Percentiles rank a stretch among this genome's conserved stretches.
Conservation (phyloP, 305 asterid genomes). For the Fraxinus floribunda region DNA sequence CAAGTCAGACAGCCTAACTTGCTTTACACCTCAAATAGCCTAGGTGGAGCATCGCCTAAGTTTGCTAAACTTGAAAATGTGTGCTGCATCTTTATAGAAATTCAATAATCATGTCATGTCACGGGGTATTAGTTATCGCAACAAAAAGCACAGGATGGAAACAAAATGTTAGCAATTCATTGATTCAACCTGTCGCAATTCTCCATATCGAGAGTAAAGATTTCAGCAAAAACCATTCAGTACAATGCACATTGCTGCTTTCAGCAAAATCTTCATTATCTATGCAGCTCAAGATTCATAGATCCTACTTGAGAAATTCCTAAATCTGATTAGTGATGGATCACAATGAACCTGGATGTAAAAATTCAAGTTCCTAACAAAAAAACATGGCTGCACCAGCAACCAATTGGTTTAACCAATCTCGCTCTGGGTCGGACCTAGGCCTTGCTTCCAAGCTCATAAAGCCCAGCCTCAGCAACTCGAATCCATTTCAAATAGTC, state of each 20-base stretch:
- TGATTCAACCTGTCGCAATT: neutral
- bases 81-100: neutral
- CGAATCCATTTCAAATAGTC: neutral
- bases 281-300: constrained; percentile 14
- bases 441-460: neutral
- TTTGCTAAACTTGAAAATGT: neutral
- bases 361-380: neutral
- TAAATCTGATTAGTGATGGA: neutral
- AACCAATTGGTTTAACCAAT: neutral
- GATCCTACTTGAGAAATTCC: constrained; percentile 4
- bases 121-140: neutral
- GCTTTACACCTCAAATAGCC: neutral
- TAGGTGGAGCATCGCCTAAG: neutral
- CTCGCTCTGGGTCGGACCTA: neutral
- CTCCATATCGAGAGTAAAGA: neutral
- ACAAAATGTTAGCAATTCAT: neutral
- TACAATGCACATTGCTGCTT: neutral
- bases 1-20: neutral
- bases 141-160: neutral
- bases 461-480: neutral
- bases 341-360: neutral
- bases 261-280: neutral
- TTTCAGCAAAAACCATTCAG: constrained; percentile 4
- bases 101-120: neutral
- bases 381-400: neutral